Evolutionary conservation across 1,139 yeast species (phyloP).

Genomic region (Trichomonascaceae sp.): DNA sequence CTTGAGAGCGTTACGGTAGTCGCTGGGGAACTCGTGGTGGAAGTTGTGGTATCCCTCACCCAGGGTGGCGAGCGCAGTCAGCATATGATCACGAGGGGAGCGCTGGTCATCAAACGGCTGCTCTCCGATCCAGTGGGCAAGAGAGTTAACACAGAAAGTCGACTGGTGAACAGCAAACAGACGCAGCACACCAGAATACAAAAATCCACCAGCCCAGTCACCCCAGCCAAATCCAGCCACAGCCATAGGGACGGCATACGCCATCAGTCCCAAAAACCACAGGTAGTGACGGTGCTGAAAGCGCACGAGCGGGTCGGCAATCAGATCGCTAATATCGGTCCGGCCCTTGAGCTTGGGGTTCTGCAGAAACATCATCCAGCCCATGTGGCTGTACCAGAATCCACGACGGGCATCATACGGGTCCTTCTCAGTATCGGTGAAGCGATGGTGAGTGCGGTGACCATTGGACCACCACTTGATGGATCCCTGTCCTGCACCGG

Average conservation of each 20-base stretch:
- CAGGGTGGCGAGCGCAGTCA: constrained; percentile 89
- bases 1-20: constrained; percentile 92
- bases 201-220: constrained; percentile 85
- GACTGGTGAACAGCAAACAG: constrained; percentile 87
- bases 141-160: constrained; percentile 94
- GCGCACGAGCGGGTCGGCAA: constrained; percentile 80
- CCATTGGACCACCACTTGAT: constrained; percentile 99
- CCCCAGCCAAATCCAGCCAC: constrained; percentile 74
- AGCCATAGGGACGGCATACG: constrained; percentile 60
- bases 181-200: constrained; percentile 82
- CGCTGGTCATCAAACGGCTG: constrained; percentile 98
- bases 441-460: constrained; percentile 95
- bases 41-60: constrained; percentile 99
- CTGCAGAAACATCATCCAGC: constrained; percentile 92
- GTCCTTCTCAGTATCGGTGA: constrained; percentile 91
- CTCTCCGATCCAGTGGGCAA: constrained; percentile 96
- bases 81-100: constrained; percentile 91
- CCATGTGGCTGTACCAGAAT: constrained; percentile 91
- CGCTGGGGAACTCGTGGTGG: constrained; percentile 98
- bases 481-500: constrained; percentile 93
- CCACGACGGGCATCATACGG: constrained; percentile 97
- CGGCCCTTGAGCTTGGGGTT: constrained; percentile 92
- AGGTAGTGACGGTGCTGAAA: constrained; percentile 91
- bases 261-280: constrained; percentile 48
- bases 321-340: constrained; percentile 88